A percentile compares a stretch with the other conserved stretches of the same genome.
Conservation (phyloP, 495 filamentous ascomycete species). For the Hapsidospora chrysogenum region DNA sequence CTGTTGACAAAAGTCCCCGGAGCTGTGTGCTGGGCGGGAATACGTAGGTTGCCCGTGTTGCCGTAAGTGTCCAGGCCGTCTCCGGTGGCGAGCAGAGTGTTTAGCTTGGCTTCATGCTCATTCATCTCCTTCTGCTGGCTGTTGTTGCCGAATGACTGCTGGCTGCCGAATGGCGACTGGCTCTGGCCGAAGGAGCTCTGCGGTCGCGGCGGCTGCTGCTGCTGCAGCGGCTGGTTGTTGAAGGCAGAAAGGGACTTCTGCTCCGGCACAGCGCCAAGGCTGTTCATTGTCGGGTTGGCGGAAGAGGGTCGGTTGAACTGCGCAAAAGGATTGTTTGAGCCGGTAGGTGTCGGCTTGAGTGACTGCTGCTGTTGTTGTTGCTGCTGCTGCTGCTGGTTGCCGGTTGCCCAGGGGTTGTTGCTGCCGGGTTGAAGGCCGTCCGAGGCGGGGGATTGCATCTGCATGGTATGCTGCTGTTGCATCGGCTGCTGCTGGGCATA, state of each 20-base stretch:
- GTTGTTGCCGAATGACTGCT: conserved; percentile 4
- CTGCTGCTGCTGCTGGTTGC: conserved; percentile 24
- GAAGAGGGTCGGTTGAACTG: conserved; percentile 28
- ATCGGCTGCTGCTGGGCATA: conserved; percentile 38
- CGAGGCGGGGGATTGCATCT: conserved; percentile 19
- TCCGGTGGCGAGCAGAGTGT: conserved; percentile 70
- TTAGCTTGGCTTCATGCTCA: conserved; percentile 73
- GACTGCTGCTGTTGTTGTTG: conserved; percentile 22
- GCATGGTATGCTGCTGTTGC: conserved; percentile 22
- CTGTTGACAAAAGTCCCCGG: conserved; percentile 96
- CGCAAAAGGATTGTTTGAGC: conserved; percentile 95
- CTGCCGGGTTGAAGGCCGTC: conserved; percentile 51
- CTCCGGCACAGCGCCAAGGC: conserved; percentile 50
- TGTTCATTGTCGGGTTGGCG: conserved; percentile 29
- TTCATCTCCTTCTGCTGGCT: conserved; percentile 39
- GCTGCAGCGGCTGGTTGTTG: conserved; percentile 10
- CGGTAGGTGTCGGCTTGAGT: conserved; percentile 53
- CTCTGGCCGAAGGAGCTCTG: conserved; percentile 19
- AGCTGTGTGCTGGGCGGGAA: conserved; percentile 92
- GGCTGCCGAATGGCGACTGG: background rate
- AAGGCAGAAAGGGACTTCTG: conserved; percentile 44
- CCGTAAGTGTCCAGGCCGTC: conserved; percentile 96
- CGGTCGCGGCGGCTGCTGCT: conserved; percentile 16
- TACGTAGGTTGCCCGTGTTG: conserved; percentile 84
- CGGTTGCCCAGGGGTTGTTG: conserved; percentile 68